Conservation (phyloP, 139 green algal genomes). For the Micromonas pusilla region DNA sequence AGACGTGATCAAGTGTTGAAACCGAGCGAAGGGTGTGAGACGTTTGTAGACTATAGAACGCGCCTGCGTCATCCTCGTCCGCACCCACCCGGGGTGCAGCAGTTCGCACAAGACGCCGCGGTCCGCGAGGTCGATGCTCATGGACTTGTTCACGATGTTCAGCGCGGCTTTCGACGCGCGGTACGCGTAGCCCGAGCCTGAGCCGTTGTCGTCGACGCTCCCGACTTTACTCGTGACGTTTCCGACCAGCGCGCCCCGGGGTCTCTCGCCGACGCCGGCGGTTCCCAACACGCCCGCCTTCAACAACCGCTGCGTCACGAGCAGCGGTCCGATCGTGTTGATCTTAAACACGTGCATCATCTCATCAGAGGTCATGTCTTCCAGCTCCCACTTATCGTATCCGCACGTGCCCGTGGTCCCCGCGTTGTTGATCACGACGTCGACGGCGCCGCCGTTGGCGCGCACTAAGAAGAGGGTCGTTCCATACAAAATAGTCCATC, state of each 20-base stretch:
- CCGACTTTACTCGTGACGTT: conserved; percentile 40
- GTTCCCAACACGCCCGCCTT: conserved; percentile 12
- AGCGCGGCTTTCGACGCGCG: conserved; percentile 31
- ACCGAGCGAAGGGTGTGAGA: not conserved
- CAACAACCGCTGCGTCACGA: conserved; percentile 24
- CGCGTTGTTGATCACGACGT: conserved; percentile 38
- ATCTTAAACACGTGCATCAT: conserved; percentile 34
- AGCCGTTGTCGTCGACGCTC: conserved; percentile 33
- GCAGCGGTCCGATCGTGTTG: conserved; percentile 33
- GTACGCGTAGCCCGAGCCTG: conserved; percentile 33
- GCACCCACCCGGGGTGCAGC: conserved; percentile 37
- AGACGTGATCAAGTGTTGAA: too few species aligned
- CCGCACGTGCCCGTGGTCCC: conserved; percentile 21
- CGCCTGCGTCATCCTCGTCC: conserved; percentile 36
- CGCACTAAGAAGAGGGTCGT: too few species aligned
- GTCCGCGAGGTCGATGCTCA: conserved; percentile 35
- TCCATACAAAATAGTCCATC: too few species aligned
- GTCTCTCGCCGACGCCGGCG: not conserved
- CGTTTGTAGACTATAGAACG: too few species aligned
- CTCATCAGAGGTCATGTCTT: conserved; percentile 19
- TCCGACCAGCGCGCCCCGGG: conserved; percentile 14
- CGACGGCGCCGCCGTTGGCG: conserved; percentile 1
- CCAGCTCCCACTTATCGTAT: conserved; percentile 23
- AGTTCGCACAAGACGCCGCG: conserved; percentile 12
- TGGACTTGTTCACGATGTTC: conserved; percentile 35